Evolutionary conservation across 2,329 filamentous ascomycete species (phyloP), one percentile per base, ranked within the genome.

Genomic region (Penicillium vulpinum): DNA sequence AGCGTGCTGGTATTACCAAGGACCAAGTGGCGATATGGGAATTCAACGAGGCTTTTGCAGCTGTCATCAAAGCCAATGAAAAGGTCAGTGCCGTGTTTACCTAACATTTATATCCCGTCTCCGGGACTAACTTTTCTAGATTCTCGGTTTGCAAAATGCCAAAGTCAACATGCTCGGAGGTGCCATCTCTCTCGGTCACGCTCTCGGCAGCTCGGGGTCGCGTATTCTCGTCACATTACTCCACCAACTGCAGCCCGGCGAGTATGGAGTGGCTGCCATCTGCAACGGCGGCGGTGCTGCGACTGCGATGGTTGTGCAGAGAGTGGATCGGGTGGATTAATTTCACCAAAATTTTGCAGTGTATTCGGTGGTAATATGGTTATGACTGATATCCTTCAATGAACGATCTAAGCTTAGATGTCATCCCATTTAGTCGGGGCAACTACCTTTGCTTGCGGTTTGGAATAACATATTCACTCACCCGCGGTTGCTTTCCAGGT

Each of bases 41-140:
- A 75, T 96, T 99, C 77, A 99, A 99, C 75, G 94, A 99, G 78
- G 94, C 94, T 0, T 99, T 99, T 72, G 93, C 94, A 28, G 91
- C 90, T 5, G 92, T 97, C 29, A 94, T 97, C 75, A 92, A 94
- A 73, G 92, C 93, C 40, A 97, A 97, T 71, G 88, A 91, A 69
- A 92, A 96, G 85, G 88, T 88, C 69, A 68, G 74, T 59, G 18
- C 26, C 15, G 35, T 31, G 38, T 40, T 55, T 51, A 39, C 50
- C 10, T 11, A 6, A 6, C 26, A 39, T 54, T 10, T 5, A n/a
- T 4, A 29, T 61, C 21, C 22, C 4, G 49, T 64, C 66, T n/a
- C n/a, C n/a, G n/a, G n/a, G n/a, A n/a, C n/a, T 67, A 57, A 65
- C 45, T 31, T 31, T 11, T 3, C 5, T 48, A 88, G 88, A 92